Conservation (phyloP, 805 yeast species). For the Ogataea methylovora region DNA sequence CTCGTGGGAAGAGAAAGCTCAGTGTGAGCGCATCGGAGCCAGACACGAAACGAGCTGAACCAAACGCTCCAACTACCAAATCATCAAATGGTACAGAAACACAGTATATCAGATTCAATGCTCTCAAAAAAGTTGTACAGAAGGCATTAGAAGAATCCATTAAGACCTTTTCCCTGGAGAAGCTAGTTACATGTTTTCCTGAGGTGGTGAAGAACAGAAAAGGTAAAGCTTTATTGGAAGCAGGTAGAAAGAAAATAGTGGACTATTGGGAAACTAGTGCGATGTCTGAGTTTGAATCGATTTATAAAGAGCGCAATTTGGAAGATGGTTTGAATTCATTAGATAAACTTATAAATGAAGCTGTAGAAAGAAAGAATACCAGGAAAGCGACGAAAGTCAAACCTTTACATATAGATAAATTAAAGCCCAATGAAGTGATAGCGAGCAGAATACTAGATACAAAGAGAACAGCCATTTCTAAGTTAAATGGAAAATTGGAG, state of each 20-base stretch:
- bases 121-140: constrained; percentile 25
- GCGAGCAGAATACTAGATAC: constrained; percentile 8
- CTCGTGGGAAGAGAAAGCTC: too few species aligned
- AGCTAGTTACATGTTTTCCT: constrained; percentile 39
- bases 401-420: constrained; percentile 9
- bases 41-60: too few species aligned
- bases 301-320: constrained; percentile 37
- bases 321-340: constrained; percentile 36
- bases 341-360: constrained; percentile 39
- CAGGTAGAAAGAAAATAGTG: constrained; percentile 37
- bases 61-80: too few species aligned
- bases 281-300: constrained; percentile 37
- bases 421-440: constrained; percentile 17
- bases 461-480: constrained; percentile 9
- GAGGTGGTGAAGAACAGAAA: constrained; percentile 26
- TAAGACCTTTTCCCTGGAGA: constrained; percentile 35
- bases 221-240: constrained; percentile 33
- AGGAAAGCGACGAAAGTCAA: constrained; percentile 4
- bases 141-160: constrained; percentile 34
- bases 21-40: too few species aligned
- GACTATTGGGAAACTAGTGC: constrained; percentile 36
- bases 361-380: constrained; percentile 26
- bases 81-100: too few species aligned
- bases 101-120: constrained; percentile 22
- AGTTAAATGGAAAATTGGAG: constrained; percentile 9